A percentile compares a stretch with the other conserved stretches of the same genome.
These are phyloP conservation scores for Grosmannia huntii DNA, from an alignment of 2,329 filamentous ascomycete species.

Conservation along the genomic window DNA sequence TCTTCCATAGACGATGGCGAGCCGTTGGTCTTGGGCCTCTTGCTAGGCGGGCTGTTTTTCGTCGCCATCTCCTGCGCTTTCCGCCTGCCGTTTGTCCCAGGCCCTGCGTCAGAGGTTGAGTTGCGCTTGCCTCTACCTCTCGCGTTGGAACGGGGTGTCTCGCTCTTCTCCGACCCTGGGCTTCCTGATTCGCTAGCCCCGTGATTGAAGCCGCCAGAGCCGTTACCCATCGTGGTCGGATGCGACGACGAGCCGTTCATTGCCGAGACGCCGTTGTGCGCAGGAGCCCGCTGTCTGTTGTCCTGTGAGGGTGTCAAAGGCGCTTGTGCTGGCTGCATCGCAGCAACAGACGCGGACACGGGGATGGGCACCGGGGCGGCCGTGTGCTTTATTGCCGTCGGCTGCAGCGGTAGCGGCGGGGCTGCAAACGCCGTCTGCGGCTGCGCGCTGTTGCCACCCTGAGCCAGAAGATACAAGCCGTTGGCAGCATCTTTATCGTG, in stretches of 20 bases:
- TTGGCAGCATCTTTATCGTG: slow-evolving; percentile 95
- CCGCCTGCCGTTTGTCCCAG: slow-evolving; percentile 52
- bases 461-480: slow-evolving; percentile 80
- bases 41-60: slow-evolving; percentile 49
- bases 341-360: not conserved
- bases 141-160: slow-evolving; percentile 50
- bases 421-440: slow-evolving; percentile 35
- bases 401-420: slow-evolving; percentile 30
- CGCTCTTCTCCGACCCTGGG: slow-evolving; percentile 60
- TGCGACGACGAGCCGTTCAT: not conserved
- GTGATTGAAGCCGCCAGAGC: slow-evolving; percentile 26
- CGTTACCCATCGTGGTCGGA: slow-evolving; percentile 13
- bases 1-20: slow-evolving; percentile 1
- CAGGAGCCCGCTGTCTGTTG: not conserved
- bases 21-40: slow-evolving; percentile 54
- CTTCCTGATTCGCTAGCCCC: slow-evolving; percentile 56
- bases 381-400: slow-evolving; percentile 21
- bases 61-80: slow-evolving; percentile 57
- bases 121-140: slow-evolving; percentile 60
- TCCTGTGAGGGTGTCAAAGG: not conserved
- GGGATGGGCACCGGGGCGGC: slow-evolving; percentile 16
- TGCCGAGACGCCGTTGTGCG: not conserved
- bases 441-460: slow-evolving; percentile 47
- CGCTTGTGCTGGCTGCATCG: not conserved
- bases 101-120: slow-evolving; percentile 22